Percentiles rank a stretch among this genome's conserved stretches.
Evolutionary conservation across 495 filamentous ascomycete genomes (phyloP).

Genomic region (Diplogelasinospora grovesii): DNA sequence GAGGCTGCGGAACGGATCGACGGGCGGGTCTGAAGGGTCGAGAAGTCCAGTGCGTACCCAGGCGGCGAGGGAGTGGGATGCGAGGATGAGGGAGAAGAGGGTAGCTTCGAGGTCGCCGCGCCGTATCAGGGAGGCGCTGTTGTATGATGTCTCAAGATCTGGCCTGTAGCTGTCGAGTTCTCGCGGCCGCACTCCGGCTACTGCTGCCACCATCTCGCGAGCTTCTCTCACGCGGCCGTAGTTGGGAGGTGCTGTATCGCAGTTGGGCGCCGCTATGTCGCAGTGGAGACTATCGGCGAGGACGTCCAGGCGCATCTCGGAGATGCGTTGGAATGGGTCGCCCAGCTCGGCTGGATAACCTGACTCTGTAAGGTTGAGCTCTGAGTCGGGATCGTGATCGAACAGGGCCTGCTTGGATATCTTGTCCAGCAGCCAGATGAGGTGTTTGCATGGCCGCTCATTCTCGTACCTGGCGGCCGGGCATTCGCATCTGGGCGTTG

Average conservation of each 20-base stretch:
- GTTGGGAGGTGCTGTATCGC: conserved; percentile 17
- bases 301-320: conserved; percentile 37
- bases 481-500: conserved; percentile 36
- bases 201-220: conserved; percentile 36
- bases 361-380: conserved; percentile 25
- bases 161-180: conserved; percentile 31
- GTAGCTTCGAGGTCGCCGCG: conserved; percentile 40
- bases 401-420: conserved; percentile 33
- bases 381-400: conserved; percentile 28
- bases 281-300: conserved; percentile 39
- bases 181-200: conserved; percentile 28
- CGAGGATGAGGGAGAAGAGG: conserved; percentile 40
- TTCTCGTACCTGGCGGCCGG: conserved; percentile 20
- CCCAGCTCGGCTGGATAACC: conserved; percentile 37
- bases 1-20: conserved; percentile 34
- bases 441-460: conserved; percentile 36
- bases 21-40: conserved; percentile 27
- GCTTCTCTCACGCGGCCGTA: conserved; percentile 31
- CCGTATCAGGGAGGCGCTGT: conserved; percentile 17
- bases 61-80: conserved; percentile 37
- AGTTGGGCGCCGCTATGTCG: conserved; percentile 29
- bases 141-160: conserved; percentile 26
- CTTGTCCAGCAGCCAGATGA: conserved; percentile 42
- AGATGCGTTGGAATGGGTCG: conserved; percentile 35
- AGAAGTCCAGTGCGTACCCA: conserved; percentile 34